Base-by-base conservation (phyloP, 805 yeast genomes). In the Candida alai region DNA sequence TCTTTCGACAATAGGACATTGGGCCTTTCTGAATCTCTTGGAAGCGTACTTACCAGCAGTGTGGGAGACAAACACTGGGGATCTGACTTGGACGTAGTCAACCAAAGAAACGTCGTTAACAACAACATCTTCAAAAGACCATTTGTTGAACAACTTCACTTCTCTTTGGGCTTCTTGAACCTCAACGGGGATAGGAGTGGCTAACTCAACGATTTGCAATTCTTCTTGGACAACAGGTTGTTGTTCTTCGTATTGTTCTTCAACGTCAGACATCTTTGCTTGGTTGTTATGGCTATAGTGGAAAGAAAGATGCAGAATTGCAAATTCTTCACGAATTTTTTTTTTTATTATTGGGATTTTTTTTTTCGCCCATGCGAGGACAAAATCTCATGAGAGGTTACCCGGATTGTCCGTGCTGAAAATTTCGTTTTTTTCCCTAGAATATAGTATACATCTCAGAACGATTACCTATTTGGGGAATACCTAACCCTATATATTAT, bases 11-110 rank as follows among this genome's bases (percentile, higher is more conserved):
- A 93, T 83, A 65, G 97, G 97, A 78, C 97, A 89, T 80, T 93
- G 98, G 56, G 97, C 93, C 84, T 93, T 93, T 84, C 97, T 89
- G 85, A 93, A 93, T 76, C 98, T 89, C 87, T 93, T 93, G 76
- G 86, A 71, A 62, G 97, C 97, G 78, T 90, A 93, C 75, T 96
- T 90, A 71, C 98, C 98, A 61, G 98, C 97, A 62, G 97, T 87
- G 93, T 93, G 98, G 63, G 97, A 77, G 49, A 89, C 93, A 63
- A 88, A 93, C 62, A 88, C 95, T 68, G 98, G 97, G 70, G 84
- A 85, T 74, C 94, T 84, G 74, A 93, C 76, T 78, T 90, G 97
- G 60, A 93, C 75, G 93, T 93, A 93, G 76, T 93, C 98, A 62
- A 93, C 88, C 70, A 93, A 80, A 51, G 98, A 90, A 66, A 94